Evolutionary conservation across 164 flowering plant genomes (phyloP).

Genomic region (Dillenia turbinata): DNA sequence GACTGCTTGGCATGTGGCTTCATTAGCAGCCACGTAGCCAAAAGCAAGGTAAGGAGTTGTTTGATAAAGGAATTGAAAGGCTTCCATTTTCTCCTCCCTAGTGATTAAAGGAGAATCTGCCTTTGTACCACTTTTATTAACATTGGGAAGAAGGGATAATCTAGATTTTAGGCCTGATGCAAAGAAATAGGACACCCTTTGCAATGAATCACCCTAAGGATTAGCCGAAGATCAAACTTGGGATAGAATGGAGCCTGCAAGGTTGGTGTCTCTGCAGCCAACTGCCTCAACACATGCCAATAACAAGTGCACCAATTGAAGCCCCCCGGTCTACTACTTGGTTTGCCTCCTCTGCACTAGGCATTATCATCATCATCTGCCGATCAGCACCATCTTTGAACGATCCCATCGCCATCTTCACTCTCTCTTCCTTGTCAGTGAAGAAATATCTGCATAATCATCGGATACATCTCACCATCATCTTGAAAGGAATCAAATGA

Average conservation of each 20-base stretch:
- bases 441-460: no score
- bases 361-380: constrained; percentile 1
- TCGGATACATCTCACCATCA: constrained; percentile 11
- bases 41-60: constrained; percentile 59
- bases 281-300: constrained; percentile 74
- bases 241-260: constrained; percentile 38
- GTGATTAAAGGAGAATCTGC: constrained; percentile 18
- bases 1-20: constrained; percentile 44
- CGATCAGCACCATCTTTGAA: constrained; percentile 8
- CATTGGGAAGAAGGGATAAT: constrained; percentile 32
- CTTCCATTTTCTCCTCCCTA: constrained; percentile 48
- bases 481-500: constrained; percentile 14
- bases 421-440: constrained; percentile 11
- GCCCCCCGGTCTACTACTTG: constrained; percentile 54
- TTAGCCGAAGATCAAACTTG: constrained; percentile 38
- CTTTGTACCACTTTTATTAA: constrained; percentile 29
- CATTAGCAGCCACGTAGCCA: constrained; percentile 63
- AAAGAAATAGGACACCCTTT: constrained; percentile 48
- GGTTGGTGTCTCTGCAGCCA: constrained; percentile 47
- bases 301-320: constrained; percentile 53
- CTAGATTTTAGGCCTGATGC: constrained; percentile 46
- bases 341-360: constrained; percentile 14
- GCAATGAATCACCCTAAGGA: constrained; percentile 55
- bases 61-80: constrained; percentile 48
- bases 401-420: constrained; percentile 3